These are phyloP conservation scores for Ramalina peruviana DNA, from an alignment of 495 filamentous ascomycete genomes.

Conservation along the genomic window DNA sequence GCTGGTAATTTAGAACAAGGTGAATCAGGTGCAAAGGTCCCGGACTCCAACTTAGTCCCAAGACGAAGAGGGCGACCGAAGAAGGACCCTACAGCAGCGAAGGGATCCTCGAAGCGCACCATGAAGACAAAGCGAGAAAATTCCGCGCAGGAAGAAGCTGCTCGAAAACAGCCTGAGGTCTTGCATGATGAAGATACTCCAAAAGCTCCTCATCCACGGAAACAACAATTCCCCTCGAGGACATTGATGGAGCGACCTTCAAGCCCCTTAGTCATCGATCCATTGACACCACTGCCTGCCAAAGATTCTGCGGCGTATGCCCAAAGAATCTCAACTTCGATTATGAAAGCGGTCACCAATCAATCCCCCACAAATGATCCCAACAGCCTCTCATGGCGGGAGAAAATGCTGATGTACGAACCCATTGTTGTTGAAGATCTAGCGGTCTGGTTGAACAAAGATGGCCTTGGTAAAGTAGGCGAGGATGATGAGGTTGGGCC, in stretches of 20 bases:
- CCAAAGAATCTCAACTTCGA: slow-evolving; percentile 35
- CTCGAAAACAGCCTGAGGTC: too few species aligned
- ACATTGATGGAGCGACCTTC: too few species aligned
- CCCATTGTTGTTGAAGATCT: slow-evolving; percentile 84
- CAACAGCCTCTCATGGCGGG: slow-evolving; percentile 53
- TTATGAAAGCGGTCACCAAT: slow-evolving; percentile 49
- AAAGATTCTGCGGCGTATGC: background rate
- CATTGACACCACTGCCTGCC: too few species aligned
- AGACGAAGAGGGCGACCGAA: slow-evolving; percentile 30
- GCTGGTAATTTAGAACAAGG: too few species aligned
- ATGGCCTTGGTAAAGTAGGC: slow-evolving; percentile 44
- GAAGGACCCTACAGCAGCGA: slow-evolving; percentile 40
- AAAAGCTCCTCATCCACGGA: too few species aligned
- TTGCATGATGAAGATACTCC: slow-evolving; percentile 9
- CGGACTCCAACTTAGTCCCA: too few species aligned
- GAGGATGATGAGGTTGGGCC: slow-evolving; percentile 51
- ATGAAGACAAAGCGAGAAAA: background rate
- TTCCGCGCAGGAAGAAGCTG: too few species aligned
- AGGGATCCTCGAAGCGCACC: slow-evolving; percentile 25
- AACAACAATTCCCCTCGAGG: too few species aligned
- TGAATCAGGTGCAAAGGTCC: too few species aligned
- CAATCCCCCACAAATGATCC: slow-evolving; percentile 36
- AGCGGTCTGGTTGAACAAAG: slow-evolving; percentile 65
- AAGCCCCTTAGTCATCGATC: too few species aligned
- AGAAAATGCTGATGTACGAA: slow-evolving; percentile 91